Base-by-base conservation (phyloP, 2,329 filamentous ascomycete genomes). In the Penicillium sp. region DNA sequence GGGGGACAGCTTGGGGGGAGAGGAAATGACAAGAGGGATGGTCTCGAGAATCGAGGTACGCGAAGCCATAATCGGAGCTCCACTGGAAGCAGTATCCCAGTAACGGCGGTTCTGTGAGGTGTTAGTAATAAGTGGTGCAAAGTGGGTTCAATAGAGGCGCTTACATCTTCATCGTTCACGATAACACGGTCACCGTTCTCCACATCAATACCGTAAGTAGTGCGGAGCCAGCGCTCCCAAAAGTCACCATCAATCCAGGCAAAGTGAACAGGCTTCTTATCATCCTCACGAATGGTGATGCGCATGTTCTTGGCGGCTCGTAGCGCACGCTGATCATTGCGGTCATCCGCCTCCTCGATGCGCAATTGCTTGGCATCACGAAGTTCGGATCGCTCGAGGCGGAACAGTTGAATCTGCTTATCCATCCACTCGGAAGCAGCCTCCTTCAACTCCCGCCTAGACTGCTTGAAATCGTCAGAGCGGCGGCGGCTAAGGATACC, bases 391-490 rank as follows among this genome's bases (percentile, higher is more conserved):
- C 93, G 84, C 77, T 98, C 93, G 16, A 96, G 85, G 73, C 96
- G 91, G 81, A 96, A 97, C 39, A 92, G 83, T 66, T 93, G 88
- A 19, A 91, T 89, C 76, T 97, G 91, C 78, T 96, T 95, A 74
- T 98, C 93, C 85, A 98, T 96, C 93, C 95, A 99, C 75, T 98
- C 95, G 59, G 93, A 84, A 9, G 95, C 95, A 1, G 95, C 95
- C 64, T 89, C 93, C 84, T 98, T 98, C 78, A 99, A 87, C 77
- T 99, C 96, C 33, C 89, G 87, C 73, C 91, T 90, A 26, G 91
- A 90, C 55, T 83, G 82, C 50, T 86, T 79, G 73, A 96, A 96
- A 35, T 92, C 87, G 56, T 93, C 90, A 37, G 88, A 81, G 59
- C 93, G 87, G 35, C 91, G 87, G 50, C 92, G 86, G 71, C 89